These are phyloP conservation scores for Solanum chmielewskii DNA, from an alignment of 257 asterid genomes.

Conservation along the genomic window DNA sequence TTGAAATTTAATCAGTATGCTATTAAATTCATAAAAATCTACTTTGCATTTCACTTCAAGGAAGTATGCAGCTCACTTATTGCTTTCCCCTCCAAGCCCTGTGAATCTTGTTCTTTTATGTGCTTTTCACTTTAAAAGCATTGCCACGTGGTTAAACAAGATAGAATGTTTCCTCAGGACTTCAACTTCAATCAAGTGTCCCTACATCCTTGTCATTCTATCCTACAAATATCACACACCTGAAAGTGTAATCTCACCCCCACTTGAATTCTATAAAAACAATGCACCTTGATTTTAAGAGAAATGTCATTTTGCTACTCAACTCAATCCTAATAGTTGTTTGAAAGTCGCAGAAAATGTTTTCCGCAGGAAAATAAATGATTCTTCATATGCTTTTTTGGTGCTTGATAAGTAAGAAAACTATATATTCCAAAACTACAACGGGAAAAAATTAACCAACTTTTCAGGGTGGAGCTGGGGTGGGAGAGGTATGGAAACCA, in stretches of 20 bases:
- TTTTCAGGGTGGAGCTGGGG: not conserved
- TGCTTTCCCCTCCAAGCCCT: not conserved
- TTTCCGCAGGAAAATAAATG: not conserved
- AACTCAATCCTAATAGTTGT: not conserved
- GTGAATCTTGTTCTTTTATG: not conserved
- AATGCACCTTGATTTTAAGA: not conserved
- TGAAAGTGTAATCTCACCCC: not conserved
- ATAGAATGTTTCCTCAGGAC: not conserved
- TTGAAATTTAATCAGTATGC: not conserved
- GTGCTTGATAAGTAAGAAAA: not conserved
- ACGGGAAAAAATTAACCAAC: not conserved
- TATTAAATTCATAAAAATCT: not conserved
- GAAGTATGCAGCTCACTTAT: not conserved
- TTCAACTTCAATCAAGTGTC: not conserved
- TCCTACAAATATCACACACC: not conserved
- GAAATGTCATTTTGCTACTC: not conserved
- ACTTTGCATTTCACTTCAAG: not conserved
- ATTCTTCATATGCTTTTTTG: not conserved
- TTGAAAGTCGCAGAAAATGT: not conserved
- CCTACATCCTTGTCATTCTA: not conserved
- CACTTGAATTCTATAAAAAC: not conserved
- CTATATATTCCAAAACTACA: not conserved
- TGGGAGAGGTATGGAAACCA: not conserved
- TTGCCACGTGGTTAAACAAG: not conserved
- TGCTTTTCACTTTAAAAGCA: not conserved